These are phyloP conservation scores for Peniophora sp. DNA, from an alignment of 1,284 basidiomycete genomes.

Conservation along the genomic window DNA sequence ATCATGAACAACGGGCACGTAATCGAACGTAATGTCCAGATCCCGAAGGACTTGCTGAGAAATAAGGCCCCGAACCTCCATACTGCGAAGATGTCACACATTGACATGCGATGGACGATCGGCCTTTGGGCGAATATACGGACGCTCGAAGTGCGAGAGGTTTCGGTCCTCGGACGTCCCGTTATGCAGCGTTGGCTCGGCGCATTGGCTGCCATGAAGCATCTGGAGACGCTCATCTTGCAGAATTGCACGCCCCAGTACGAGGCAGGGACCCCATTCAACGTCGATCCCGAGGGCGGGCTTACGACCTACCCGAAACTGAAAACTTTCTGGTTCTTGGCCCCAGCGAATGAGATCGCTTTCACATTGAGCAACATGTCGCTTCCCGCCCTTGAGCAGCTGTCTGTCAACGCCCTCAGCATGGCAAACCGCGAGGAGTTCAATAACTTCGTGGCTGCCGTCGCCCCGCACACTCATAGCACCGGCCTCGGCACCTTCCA, in stretches of 20 bases:
- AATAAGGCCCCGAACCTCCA: background rate
- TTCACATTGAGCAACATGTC: background rate
- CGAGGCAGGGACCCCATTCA: no score
- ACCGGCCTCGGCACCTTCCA: background rate
- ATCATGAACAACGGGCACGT: background rate
- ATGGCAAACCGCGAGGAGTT: background rate
- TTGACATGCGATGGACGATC: background rate
- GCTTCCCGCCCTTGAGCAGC: background rate
- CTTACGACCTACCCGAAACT: background rate
- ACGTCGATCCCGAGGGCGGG: background rate
- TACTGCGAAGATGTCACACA: background rate
- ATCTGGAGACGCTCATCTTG: background rate
- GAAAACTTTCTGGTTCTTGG: background rate
- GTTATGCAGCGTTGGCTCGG: background rate
- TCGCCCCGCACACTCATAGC: background rate
- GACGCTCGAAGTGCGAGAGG: background rate
- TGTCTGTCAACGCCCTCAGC: background rate
- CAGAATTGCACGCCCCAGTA: background rate
- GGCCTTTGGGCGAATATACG: background rate
- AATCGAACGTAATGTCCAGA: background rate
- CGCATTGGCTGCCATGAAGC: background rate
- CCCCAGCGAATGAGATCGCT: background rate
- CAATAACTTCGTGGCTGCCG: background rate
- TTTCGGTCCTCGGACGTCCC: background rate
- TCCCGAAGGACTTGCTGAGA: background rate